Evolutionary conservation across 768 basidiomycete genomes (phyloP), one percentile per base, ranked within the genome.

Genomic region (Mycena vitilis): DNA sequence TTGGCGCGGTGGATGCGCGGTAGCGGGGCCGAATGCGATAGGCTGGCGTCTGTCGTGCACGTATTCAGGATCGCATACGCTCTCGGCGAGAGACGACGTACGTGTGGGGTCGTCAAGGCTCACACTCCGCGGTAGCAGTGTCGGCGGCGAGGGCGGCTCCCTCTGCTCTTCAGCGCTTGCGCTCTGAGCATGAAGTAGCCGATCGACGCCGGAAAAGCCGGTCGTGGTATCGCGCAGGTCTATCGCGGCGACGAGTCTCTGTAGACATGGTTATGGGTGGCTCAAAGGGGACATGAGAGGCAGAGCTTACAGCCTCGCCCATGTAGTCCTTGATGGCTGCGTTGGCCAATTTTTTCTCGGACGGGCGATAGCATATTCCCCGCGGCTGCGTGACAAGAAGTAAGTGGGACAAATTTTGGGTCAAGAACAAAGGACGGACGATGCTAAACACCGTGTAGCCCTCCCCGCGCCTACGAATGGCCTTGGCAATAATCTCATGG

Each of bases 401-500:
- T 9, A 1, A 34, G 9, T 2, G 18, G 30, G 25, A 1, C 12
- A 5, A 36, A 16, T 8, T 8, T 36, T 2, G 36, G 44, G 23
- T 23, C 44, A 53, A 60, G 47, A 15, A 22, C 12, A 11, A 22
- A 37, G 2, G 47, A 87, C 95, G 78, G 67, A 96, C 95, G 69
- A 97, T 91, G 74, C 91, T 93, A 81, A 97, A 97, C n/a, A 97
- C 95, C 0, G 94, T 97, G 76, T 95, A 97, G 2, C 93, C 93
- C 71, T 91, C 86, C 3, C 95, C 96, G 57, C 85, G 83, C 73
- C 95, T 91, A 52, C 83, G 83, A 68, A 95, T 91, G 8, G 95
- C 96, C 74, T 96, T 95, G 75, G 95, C 94, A 65, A 98, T 97
- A 25, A 98, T 93, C 71, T 86, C 85, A 75, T 98, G 96, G 71